Conservation (phyloP, 441 rosid genomes). For the Gossypium trilobum region DNA sequence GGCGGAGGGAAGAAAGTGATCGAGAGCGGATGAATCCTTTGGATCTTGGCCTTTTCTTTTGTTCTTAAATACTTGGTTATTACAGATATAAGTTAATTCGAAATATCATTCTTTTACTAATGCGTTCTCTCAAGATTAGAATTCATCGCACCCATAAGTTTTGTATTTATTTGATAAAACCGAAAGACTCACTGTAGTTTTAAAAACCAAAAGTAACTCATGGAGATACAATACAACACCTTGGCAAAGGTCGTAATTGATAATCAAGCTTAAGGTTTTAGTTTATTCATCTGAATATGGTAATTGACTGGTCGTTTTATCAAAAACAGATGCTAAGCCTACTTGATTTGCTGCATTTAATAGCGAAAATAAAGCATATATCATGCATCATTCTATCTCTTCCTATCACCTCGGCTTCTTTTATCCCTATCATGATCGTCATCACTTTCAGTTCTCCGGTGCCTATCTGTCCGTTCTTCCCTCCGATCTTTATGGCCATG, state of each 20-base stretch:
- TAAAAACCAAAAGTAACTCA: background rate
- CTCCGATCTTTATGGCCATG: conserved; percentile 14
- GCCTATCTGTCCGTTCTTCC: conserved; percentile 21
- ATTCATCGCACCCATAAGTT: no score
- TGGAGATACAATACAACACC: background rate
- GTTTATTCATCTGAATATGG: background rate
- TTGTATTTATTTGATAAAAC: no score
- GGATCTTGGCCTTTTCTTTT: no score
- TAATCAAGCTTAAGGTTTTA: background rate
- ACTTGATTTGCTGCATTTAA: background rate
- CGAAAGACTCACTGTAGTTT: no score
- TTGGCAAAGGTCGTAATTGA: background rate
- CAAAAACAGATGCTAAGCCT: background rate
- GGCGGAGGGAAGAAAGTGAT: no score
- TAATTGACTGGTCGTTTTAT: background rate
- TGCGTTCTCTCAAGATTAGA: no score
- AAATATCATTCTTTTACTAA: no score
- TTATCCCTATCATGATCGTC: conserved; percentile 19
- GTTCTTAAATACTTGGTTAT: no score
- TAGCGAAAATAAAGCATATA: background rate
- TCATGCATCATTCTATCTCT: conserved; percentile 15
- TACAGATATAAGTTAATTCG: no score
- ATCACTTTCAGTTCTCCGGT: conserved; percentile 2
- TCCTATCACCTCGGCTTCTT: conserved; percentile 23
- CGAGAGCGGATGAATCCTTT: no score